Evolutionary conservation across 495 filamentous ascomycete genomes (phyloP), one percentile per base, ranked within the genome.

Genomic region (Aspergillus leporis): DNA sequence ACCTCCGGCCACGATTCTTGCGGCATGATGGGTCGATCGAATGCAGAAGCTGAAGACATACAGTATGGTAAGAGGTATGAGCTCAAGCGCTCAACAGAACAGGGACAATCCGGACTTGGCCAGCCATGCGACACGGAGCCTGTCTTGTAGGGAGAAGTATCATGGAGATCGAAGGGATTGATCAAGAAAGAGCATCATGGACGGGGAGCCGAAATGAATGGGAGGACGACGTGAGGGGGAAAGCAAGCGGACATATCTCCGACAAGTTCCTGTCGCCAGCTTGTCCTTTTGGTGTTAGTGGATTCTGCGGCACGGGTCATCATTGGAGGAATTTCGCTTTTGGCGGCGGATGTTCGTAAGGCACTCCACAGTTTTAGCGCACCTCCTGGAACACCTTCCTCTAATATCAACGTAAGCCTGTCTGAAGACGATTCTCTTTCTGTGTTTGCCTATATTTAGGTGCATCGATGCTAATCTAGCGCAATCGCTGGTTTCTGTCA

Each of bases 211-310:
- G 23, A 47, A 21, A 34, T 36, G n/a, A 22, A 21, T 31, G 40
- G 50, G 53, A 66, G 53, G 62, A 61, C 55, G 56, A 40, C 18
- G 45, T 52, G 51, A 28, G 38, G 47, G 28, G 55, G 13, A 21
- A 31, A 34, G 32, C 51, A 65, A 28, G 40, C 49, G 48, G 48
- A 25, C 48, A 32, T 22, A 53, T 53, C 40, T 22, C 50, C 40
- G 52, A 56, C 59, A 53, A 23, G 64, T 61, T 63, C 51, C 64
- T 60, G 53, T 74, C 74, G 74, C 74, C 74, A 76, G 72, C 74
- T 72, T 76, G 74, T 64, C 74, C 74, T 75, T 74, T 72, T 66
- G 61, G 56, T 53, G 32, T 40, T 53, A 30, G 48, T 30, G 23
- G 23, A 51, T 51, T 51, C 22, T 51, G 48, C 25, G 19, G 48